Evolutionary conservation across 441 rosid genomes (phyloP), one percentile per base, ranked within the genome.

Genomic region (Gossypium aridum): DNA sequence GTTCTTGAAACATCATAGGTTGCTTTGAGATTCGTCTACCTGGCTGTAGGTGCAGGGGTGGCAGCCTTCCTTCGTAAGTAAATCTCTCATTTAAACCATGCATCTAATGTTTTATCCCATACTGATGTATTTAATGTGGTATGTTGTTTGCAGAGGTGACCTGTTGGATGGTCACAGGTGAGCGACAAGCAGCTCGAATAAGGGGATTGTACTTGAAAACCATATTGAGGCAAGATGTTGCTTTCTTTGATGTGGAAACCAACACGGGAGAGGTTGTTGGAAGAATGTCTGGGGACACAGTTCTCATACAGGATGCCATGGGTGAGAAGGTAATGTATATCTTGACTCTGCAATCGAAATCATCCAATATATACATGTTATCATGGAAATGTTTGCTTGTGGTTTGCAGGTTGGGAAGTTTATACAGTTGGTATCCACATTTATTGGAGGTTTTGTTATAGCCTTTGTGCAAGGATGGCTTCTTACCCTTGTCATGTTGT

Each of bases 271-370:
- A 94, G 80, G 92, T 92, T 55, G 79, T 92, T 2, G 91, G 90
- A 14, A 90, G 98, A 79, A 94, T 94, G 97, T 94, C 97, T 0
- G 95, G 97, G 16, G 98, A 94, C 81, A 94, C 95, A 13, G 88
- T 90, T 64, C 93, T 92, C 43, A 94, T 94, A 53, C 98, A 89
- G 83, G 94, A 94, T 26, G 98, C 97, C 47, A 94, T 94, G 91
- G 98, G 97, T 2, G 98, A 94, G 80, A 95, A 93, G 94, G 98
- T 91, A 80, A 61, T 26, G 3, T 12, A 7, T 19, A 19, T 43
- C 25, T 20, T 4, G n/a, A n/a, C 61, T 26, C n/a, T 23, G 2
- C 14, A 31, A 26, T 67, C 10, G 2, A 12, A 65, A 43, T 19
- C 64, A 67, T 67, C 73, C 43, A 64, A 23, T 22, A 53, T 57